Conservation (phyloP, 2,329 filamentous ascomycete species). For the Tolypocladium paradoxum region DNA sequence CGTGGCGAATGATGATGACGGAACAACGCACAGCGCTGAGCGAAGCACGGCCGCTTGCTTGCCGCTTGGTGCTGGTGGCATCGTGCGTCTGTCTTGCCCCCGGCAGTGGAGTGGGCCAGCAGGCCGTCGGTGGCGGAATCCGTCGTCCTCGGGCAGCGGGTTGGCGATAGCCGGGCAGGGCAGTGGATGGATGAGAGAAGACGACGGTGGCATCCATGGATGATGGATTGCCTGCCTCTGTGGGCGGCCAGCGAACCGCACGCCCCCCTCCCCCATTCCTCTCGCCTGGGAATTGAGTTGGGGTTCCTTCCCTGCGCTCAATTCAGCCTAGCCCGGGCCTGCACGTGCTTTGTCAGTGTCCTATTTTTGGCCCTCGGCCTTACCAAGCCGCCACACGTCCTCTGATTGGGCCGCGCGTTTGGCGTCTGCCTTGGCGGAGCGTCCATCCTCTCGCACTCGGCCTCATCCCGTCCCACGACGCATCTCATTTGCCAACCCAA, state of each 20-base stretch:
- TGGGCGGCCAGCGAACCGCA: neutral
- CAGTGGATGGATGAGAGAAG: neutral
- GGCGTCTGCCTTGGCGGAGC: neutral
- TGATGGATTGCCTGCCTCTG: too few relatives aligned
- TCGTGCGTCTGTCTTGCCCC: neutral
- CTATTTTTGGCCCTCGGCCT: conserved; percentile 1
- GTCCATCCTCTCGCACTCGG: neutral
- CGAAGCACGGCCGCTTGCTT: neutral
- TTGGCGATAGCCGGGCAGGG: neutral
- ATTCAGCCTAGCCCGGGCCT: neutral
- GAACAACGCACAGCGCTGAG: neutral
- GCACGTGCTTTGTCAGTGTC: conserved; percentile 4
- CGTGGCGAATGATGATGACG: neutral
- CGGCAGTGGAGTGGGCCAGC: neutral
- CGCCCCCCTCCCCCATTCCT: neutral
- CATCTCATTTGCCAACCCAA: neutral
- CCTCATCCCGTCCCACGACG: neutral
- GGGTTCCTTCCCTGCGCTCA: neutral
- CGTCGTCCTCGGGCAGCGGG: neutral
- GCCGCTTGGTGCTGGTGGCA: neutral
- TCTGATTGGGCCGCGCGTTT: neutral
- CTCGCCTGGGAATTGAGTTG: conserved; percentile 3
- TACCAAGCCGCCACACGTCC: conserved; percentile 2
- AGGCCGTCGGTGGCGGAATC: neutral
- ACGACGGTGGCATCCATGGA: neutral